Evolutionary conservation across 768 basidiomycete genomes (phyloP), one percentile per base, ranked within the genome.

Genomic region (Royoungia palumana): DNA sequence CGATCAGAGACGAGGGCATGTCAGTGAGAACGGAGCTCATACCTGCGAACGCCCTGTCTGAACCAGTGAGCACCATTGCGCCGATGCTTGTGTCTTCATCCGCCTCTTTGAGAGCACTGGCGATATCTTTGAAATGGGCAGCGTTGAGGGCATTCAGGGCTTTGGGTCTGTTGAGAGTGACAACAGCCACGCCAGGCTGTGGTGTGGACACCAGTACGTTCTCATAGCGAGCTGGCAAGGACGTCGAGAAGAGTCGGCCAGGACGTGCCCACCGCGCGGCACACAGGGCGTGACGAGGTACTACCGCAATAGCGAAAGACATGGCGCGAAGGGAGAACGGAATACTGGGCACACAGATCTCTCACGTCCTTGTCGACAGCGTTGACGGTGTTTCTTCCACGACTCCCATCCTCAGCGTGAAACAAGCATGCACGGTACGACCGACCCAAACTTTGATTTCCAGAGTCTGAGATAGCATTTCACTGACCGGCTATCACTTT

Each of bases 1-100:
- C 17, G 39, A 35, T 46, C 35, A 24, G 41, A 12, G 4, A 32
- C 19, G 20, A 41, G 24, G 5, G 11, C 30, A 19, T 28, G 16
- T 12, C 12, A 6, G 5, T 35, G 1, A 43, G 25, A 35, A 38
- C 17, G 30, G 10, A 20, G 12, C 36, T 56, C 85, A 51, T 59
- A 87, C 93, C 93, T 50, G 95, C 95, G 65, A 99, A 99, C 4
- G 92, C 94, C 68, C 77, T 87, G 53, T 90, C 89, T 22, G 87
- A 89, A 2, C 95, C 95, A 1, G 95, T 98, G 46, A 99, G 67
- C 13, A 99, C 93, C 61, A 97, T 80, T 6, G 92, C 91, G 38
- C 89, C 83, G 30, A 94, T 72, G 6, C 71, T 68, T 27, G 78
- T 75, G 63, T 97, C 93, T 14, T 64, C 70, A 50, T 94, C 89